These are phyloP conservation scores for Leccinellum rugosiceps DNA, from an alignment of 768 basidiomycete species.

Conservation along the genomic window DNA sequence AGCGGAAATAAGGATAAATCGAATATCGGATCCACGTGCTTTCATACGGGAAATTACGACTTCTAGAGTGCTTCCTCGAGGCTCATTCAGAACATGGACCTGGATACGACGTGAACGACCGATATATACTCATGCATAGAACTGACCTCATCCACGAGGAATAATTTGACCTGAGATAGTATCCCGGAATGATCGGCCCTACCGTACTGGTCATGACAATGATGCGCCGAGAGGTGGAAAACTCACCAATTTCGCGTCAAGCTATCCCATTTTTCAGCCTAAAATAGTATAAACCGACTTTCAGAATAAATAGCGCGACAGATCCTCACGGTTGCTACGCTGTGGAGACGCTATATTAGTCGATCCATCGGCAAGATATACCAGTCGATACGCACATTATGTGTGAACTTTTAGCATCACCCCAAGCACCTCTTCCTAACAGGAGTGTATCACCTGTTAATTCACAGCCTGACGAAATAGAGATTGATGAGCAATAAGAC, in stretches of 20 bases:
- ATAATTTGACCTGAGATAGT: constrained; percentile 68
- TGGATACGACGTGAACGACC: constrained; percentile 28
- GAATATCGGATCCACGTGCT: constrained; percentile 58
- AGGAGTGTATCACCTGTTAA: constrained; percentile 87
- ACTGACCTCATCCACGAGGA: constrained; percentile 82
- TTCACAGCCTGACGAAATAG: constrained; percentile 61
- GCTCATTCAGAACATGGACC: constrained; percentile 92
- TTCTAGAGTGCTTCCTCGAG: constrained; percentile 88
- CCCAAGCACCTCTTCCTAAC: constrained; percentile 63
- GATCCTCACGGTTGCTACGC: constrained; percentile 70
- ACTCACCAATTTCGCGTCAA: constrained; percentile 86
- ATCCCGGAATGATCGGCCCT: constrained; percentile 66
- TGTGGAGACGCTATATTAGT: constrained; percentile 25
- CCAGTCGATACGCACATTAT: constrained; percentile 61
- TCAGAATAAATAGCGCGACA: neutral
- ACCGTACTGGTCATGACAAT: constrained; percentile 5
- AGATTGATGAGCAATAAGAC: neutral
- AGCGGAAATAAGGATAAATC: constrained; percentile 89
- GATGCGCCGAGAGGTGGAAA: neutral
- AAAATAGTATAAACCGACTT: constrained; percentile 1
- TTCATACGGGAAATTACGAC: constrained; percentile 96
- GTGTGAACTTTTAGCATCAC: constrained; percentile 68
- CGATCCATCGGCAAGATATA: neutral
- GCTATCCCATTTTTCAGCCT: constrained; percentile 98
- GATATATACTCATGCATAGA: neutral